phyloP scores from a whole-genome alignment of 2,329 filamentous ascomycete species.

The Dactylonectria macrodidyma region DNA sequence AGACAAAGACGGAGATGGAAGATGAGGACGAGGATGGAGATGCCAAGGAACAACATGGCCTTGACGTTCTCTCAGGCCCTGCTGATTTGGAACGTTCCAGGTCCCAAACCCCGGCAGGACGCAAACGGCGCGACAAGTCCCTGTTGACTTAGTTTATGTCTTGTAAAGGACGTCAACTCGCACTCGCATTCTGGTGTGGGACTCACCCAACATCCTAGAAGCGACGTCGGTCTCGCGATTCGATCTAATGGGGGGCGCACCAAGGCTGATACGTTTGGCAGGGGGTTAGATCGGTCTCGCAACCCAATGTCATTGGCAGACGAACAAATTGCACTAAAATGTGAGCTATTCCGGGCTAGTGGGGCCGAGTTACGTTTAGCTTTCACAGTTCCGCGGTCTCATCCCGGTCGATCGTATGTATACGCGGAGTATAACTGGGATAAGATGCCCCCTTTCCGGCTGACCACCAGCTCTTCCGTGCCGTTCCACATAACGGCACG shows the following conservation, averaged over 20 bases:
- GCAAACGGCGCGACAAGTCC: not conserved
- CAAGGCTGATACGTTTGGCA: not conserved
- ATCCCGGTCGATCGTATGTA: not conserved
- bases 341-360: not conserved
- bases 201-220: not conserved
- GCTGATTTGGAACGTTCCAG: not conserved
- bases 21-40: too few species aligned
- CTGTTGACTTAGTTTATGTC: not conserved
- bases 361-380: not conserved
- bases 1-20: too few species aligned
- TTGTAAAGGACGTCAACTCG: not conserved
- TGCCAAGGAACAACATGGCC: too few species aligned
- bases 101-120: not conserved
- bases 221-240: not conserved
- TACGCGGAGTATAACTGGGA: not conserved
- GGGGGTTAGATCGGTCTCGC: not conserved
- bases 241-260: not conserved
- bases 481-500: not conserved
- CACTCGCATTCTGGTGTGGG: not conserved
- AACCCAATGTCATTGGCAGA: too few species aligned
- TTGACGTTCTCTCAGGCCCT: too few species aligned
- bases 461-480: not conserved
- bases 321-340: too few species aligned
- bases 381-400: not conserved
- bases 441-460: not conserved